These are phyloP conservation scores for Phoma sp. DNA, from an alignment of 2,329 filamentous ascomycete genomes.

Conservation along the genomic window DNA sequence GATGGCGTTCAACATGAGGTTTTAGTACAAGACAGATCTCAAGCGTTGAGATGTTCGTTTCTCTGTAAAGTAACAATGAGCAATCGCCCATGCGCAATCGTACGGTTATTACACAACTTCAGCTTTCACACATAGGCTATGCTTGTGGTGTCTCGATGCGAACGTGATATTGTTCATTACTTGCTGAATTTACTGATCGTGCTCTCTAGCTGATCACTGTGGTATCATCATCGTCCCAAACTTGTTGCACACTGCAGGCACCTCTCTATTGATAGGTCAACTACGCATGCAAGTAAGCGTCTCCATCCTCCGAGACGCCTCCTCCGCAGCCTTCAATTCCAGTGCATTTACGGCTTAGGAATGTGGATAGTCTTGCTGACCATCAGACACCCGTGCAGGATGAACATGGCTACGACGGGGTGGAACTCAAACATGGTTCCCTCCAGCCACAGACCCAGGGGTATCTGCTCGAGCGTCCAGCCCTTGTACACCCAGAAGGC, in stretches of 20 bases:
- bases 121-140: no score
- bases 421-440: slow-evolving; percentile 82
- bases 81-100: not conserved
- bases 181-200: slow-evolving; percentile 3
- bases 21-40: slow-evolving; percentile 1
- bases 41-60: slow-evolving; percentile 5
- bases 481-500: slow-evolving; percentile 84
- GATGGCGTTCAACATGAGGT: not conserved
- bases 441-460: slow-evolving; percentile 71
- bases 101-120: not conserved
- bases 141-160: not conserved
- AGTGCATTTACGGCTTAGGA: slow-evolving; percentile 71
- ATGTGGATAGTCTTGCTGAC: slow-evolving; percentile 94
- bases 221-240: slow-evolving; percentile 11
- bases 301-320: not conserved
- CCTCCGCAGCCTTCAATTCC: not conserved
- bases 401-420: slow-evolving; percentile 79
- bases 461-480: slow-evolving; percentile 80
- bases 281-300: not conserved
- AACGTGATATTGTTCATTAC: not conserved
- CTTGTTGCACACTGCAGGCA: not conserved
- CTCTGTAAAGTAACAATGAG: slow-evolving; percentile 8
- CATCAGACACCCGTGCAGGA: slow-evolving; percentile 92
- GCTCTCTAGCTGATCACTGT: slow-evolving; percentile 2
- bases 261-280: not conserved